phyloP scores from a whole-genome alignment of 2,329 filamentous ascomycete genomes.

The Aspergillus pseudoterreus region DNA sequence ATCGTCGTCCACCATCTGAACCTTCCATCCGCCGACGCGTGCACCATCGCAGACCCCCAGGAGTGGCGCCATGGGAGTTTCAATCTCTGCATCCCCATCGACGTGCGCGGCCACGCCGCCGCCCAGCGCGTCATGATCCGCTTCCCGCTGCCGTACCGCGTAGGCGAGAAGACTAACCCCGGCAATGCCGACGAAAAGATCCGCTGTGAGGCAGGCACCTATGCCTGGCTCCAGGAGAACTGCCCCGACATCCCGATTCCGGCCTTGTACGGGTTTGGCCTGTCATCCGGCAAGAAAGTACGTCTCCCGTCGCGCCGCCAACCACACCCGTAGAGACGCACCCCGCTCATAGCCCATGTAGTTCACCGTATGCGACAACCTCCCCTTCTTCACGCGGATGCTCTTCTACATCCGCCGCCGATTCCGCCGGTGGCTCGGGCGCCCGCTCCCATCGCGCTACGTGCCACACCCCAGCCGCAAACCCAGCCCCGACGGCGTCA shows the following conservation, averaged over 20 bases:
- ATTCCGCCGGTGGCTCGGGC: conserved; percentile 18
- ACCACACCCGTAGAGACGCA: background rate
- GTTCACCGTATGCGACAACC: background rate
- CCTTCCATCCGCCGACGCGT: conserved; percentile 6
- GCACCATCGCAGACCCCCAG: conserved; percentile 16
- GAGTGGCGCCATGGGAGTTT: conserved; percentile 25
- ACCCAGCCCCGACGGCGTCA: background rate
- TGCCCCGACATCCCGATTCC: conserved; percentile 23
- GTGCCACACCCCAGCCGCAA: conserved; percentile 6
- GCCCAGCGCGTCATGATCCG: conserved; percentile 15
- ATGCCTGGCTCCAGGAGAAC: conserved; percentile 23
- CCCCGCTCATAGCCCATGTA: background rate
- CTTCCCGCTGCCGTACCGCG: conserved; percentile 22
- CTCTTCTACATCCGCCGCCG: background rate
- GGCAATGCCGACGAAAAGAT: conserved; percentile 28
- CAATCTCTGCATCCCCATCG: conserved; percentile 25
- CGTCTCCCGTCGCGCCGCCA: background rate
- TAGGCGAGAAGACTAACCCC: conserved; percentile 20
- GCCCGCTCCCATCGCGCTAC: conserved; percentile 19
- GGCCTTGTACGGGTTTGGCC: conserved; percentile 22
- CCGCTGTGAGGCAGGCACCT: conserved; percentile 23
- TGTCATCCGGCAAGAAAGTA: conserved; percentile 24
- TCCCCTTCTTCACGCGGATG: background rate
- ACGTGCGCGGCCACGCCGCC: conserved; percentile 5
- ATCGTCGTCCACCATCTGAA: conserved; percentile 25